Base-by-base conservation (phyloP, 306 rosid genomes). In the Prunus campanulata region DNA sequence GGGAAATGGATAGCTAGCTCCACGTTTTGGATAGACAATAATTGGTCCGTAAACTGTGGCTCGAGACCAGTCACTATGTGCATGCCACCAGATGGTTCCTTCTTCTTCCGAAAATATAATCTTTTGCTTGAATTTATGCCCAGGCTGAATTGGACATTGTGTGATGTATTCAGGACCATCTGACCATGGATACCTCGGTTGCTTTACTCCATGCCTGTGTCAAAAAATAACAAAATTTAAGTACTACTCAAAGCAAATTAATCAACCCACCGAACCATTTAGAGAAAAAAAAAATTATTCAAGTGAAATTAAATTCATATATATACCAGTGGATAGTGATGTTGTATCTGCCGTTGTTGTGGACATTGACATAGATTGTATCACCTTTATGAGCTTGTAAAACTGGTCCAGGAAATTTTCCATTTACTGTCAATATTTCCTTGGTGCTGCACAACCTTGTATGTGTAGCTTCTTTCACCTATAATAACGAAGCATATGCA, bases 11-110 rank as follows among this genome's bases (percentile, higher is more conserved):
- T 78, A 89, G 44, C 4, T 18, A 25, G 74, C 69, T 79, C 80
- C 80, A 14, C 19, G 68, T 66, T 77, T 81, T 44, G 93, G 93
- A 56, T 72, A 72, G 30, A 89, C 18, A 1, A 83, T 71, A 56
- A 85, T 81, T 24, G 91, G 83, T 1, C 93, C 93, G 25, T 89
- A 79, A 78, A 89, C 89, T 0, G 93, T 89, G 51, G 89, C 91
- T 0, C 91, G 60, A 5, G 80, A 51, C 85, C 84, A 85, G 7
- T 78, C 84, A 75, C 88, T 86, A 13, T 89, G 90, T 35, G 93
- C 90, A 70, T 89, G 90, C 93, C 93, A 89, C 93, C 89, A 89
- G 0, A 89, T 2, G 1, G 93, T 89, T 29, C 89, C 90, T 81
- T 86, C 93, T 48, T 86, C 93, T 0, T 11, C 55, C 0, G 87